Evolutionary conservation across 495 filamentous ascomycete species (phyloP), one percentile per base, ranked within the genome.

Genomic region (Daldinia vernicosa): DNA sequence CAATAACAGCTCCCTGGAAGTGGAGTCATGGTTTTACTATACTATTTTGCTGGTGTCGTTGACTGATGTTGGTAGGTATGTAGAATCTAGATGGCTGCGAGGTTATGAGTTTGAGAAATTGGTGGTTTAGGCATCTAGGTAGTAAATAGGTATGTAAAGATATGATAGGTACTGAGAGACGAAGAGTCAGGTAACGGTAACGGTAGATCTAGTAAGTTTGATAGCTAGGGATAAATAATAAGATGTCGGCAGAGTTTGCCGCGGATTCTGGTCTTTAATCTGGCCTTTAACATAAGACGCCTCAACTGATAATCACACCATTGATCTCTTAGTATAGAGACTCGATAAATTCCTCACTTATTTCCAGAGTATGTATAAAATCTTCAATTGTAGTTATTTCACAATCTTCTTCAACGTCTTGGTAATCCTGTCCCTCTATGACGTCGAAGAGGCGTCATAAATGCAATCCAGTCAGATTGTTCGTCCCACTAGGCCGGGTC

Each of bases 1-100:
- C 81, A 82, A 71, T 79, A 80, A 75, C 81, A 84, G 50, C 80
- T 74, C 39, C 80, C 81, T 12, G 71, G 69, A 17, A 84, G 60
- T 26, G 68, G 67, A 6, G 61, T 52, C 71, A 76, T 76, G 0
- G 14, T 75, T 15, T 17, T 12, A 24, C 37, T 24, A 12, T 37
- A n/a, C 4, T 7, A 11, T 3, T 6, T 30, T 30, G 9, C 8
- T 30, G 40, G 17, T 0, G 2, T 9, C 2, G 7, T 22, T 19
- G 43, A 9, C 8, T 17, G n/a, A n/a, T n/a, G n/a, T n/a, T n/a
- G n/a, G n/a, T n/a, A n/a, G n/a, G n/a, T n/a, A n/a, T n/a, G n/a
- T 22, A 3, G 43, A 24, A 47, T 24, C 4, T 22, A 47, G 17
- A 24, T 47, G 43, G 43, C 0, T 47, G 19, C 9, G 19, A 47